Evolutionary conservation across 2,329 filamentous ascomycete genomes (phyloP).

Genomic region (Endocalyx cinctus): DNA sequence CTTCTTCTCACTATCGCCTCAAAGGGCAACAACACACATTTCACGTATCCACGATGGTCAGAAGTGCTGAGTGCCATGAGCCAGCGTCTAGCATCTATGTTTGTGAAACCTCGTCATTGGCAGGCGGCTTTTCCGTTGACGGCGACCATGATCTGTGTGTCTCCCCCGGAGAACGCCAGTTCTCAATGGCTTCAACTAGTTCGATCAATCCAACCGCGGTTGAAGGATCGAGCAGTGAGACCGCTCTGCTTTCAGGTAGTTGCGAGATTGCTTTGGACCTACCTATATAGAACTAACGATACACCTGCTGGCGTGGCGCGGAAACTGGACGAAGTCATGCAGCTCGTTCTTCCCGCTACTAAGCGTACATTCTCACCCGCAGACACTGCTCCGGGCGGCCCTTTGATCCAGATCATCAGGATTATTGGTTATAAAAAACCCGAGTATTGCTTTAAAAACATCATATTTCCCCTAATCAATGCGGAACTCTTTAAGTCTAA

Average conservation of each 20-base stretch:
- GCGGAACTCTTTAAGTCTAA: conserved; percentile 78
- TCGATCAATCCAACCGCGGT: conserved; percentile 68
- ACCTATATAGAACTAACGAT: conserved; percentile 81
- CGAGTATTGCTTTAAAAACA: conserved; percentile 84
- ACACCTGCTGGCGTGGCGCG: conserved; percentile 61
- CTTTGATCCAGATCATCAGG: conserved; percentile 86
- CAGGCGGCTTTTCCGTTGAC: conserved; percentile 81
- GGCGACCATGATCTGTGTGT: conserved; percentile 81
- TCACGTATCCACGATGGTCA: conserved; percentile 79
- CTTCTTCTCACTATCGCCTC: conserved; percentile 83
- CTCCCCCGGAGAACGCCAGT: conserved; percentile 76
- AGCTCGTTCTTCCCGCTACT: conserved; percentile 73
- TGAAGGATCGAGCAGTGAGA: conserved; percentile 78
- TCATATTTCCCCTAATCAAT: conserved; percentile 95
- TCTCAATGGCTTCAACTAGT: conserved; percentile 84
- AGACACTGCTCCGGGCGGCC: conserved; percentile 79
- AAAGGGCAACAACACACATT: conserved; percentile 67
- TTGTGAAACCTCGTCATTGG: conserved; percentile 92
- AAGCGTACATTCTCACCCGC: conserved; percentile 78
- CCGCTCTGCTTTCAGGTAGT: conserved; percentile 83
- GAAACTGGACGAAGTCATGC: conserved; percentile 86
- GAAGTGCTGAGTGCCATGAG: conserved; percentile 77
- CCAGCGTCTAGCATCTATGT: conserved; percentile 75
- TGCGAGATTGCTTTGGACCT: conserved; percentile 89
- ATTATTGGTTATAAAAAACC: conserved; percentile 93